Conservation (phyloP, 164 flowering plant species). For the Saururus chinensis region DNA sequence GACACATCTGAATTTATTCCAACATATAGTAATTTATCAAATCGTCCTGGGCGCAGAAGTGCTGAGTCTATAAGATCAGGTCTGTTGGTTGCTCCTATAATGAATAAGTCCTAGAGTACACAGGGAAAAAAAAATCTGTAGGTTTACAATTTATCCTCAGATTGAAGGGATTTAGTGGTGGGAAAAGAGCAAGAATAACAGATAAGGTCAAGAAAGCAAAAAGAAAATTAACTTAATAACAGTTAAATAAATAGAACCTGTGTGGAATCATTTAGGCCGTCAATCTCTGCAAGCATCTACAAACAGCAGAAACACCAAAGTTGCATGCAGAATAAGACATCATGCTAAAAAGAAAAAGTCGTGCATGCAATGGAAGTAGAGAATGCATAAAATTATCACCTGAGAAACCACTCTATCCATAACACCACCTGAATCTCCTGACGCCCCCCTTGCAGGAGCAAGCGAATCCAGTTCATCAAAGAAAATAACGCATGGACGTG, state of each 20-base stretch:
- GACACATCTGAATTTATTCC: slow-evolving; percentile 84
- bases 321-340: neutral
- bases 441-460: slow-evolving; percentile 97
- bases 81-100: slow-evolving; percentile 94
- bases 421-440: slow-evolving; percentile 99
- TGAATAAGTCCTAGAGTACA: slow-evolving; percentile 63
- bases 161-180: too few relatives aligned
- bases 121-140: neutral
- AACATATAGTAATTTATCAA: slow-evolving; percentile 87
- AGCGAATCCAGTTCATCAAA: slow-evolving; percentile 97
- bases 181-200: slow-evolving; percentile 27
- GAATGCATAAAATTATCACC: slow-evolving; percentile 29
- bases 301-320: neutral
- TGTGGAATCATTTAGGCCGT: slow-evolving; percentile 78
- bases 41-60: slow-evolving; percentile 88
- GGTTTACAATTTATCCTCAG: too few relatives aligned
- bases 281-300: slow-evolving; percentile 99
- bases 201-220: neutral
- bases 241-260: slow-evolving; percentile 42
- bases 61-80: slow-evolving; percentile 97
- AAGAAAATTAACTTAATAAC: neutral
- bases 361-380: neutral
- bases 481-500: slow-evolving; percentile 95
- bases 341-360: neutral
- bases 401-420: slow-evolving; percentile 99